These are phyloP conservation scores for Didymella pinodella DNA, from an alignment of 2,329 filamentous ascomycete species.

Conservation along the genomic window DNA sequence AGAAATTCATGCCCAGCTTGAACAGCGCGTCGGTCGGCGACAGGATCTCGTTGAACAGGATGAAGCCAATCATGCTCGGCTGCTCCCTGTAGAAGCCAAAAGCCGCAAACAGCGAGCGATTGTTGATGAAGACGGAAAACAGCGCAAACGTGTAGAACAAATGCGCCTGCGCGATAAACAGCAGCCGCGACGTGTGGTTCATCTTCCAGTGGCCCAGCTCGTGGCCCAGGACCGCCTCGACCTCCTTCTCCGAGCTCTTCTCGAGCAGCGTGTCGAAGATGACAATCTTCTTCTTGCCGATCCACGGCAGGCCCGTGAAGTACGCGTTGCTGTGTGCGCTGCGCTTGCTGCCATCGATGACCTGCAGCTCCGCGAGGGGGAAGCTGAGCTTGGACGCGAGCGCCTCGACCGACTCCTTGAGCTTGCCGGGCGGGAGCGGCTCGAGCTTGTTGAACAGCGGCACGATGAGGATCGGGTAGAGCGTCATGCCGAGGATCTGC, in stretches of 20 bases:
- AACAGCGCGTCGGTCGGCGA: constrained; percentile 93
- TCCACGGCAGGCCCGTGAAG: constrained; percentile 96
- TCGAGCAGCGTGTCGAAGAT: constrained; percentile 98
- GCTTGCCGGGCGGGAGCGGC: constrained; percentile 82
- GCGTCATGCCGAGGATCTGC: constrained; percentile 93
- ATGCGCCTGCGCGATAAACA: constrained; percentile 82
- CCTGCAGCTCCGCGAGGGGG: constrained; percentile 89
- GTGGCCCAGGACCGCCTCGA: constrained; percentile 92
- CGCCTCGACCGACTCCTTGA: constrained; percentile 87
- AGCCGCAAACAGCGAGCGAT: constrained; percentile 84
- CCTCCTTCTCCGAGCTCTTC: constrained; percentile 90
- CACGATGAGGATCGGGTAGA: constrained; percentile 93
- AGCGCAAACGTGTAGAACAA: constrained; percentile 96
- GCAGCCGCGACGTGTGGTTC: constrained; percentile 90
- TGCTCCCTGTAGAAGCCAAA: constrained; percentile 87
- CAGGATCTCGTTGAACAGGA: constrained; percentile 96
- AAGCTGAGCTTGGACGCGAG: constrained; percentile 87
- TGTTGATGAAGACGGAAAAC: constrained; percentile 98
- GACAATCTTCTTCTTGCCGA: constrained; percentile 94
- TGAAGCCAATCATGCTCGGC: constrained; percentile 96
- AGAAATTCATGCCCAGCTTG: constrained; percentile 94
- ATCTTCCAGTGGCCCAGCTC: constrained; percentile 98
- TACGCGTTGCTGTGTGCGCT: constrained; percentile 91
- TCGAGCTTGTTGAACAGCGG: constrained; percentile 98
- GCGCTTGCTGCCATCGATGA: constrained; percentile 91